These are phyloP conservation scores for Boletus sp. DNA, from an alignment of 768 basidiomycete species.

Conservation along the genomic window DNA sequence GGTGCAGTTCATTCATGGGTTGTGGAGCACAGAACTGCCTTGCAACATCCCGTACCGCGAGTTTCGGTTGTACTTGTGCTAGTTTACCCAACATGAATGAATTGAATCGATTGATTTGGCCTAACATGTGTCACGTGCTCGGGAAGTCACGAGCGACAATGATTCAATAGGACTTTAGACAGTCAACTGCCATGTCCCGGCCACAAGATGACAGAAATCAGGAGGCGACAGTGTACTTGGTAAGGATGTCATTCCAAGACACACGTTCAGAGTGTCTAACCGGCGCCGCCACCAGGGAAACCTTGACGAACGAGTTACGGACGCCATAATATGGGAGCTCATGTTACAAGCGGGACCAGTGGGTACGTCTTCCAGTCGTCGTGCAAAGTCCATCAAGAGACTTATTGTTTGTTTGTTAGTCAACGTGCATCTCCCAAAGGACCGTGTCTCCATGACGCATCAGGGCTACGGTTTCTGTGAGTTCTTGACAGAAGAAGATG, in stretches of 20 bases:
- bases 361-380: conserved; percentile 51
- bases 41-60: neutral
- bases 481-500: conserved; percentile 97
- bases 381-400: neutral
- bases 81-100: too few species aligned
- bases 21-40: neutral
- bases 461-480: conserved; percentile 99
- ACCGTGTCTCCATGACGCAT: conserved; percentile 96
- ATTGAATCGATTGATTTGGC: too few species aligned
- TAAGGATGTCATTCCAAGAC: conserved; percentile 25
- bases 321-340: conserved; percentile 95
- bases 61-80: neutral
- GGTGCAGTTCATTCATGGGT: neutral
- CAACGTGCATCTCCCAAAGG: conserved; percentile 97
- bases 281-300: conserved; percentile 63
- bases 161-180: neutral
- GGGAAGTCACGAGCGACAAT: neutral
- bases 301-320: conserved; percentile 90
- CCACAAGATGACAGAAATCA: conserved; percentile 89
- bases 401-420: conserved; percentile 44
- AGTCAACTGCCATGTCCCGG: conserved; percentile 32
- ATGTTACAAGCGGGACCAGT: conserved; percentile 99
- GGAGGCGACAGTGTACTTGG: conserved; percentile 87
- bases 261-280: neutral
- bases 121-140: neutral